Base-by-base conservation (phyloP, 1,139 yeast genomes). In the Maudiozyma humilis region DNA sequence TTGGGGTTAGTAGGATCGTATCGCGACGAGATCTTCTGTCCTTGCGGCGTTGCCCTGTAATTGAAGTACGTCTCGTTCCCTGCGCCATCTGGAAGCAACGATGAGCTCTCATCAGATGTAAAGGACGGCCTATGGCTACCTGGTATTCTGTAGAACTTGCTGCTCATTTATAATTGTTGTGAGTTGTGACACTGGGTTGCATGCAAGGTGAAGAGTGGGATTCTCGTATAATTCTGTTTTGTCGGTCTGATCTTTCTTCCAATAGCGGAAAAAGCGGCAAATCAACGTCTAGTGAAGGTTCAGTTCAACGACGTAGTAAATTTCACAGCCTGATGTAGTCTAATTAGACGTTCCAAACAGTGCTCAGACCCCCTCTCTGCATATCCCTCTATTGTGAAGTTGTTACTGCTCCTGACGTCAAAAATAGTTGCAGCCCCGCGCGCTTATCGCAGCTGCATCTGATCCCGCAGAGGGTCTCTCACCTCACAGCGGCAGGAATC, bases 1-100 rank as follows among this genome's bases (percentile, higher is more conserved):
- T 61, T 55, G 3, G 66, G 65, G 39, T 63, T 62, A 18, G 53
- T 54, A 7, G 59, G 56, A 45, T 63, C 67, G 48, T 55, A 52
- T 45, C 47, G 59, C 4, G 65, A 60, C 2, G 65, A 62, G 4
- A 48, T 42, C 40, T 54, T 60, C 34, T 53, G 51, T 14, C 48
- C 47, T 16, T 44, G 40, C 10, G 60, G 57, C 4, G 63, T 56
- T 2, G 61, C 58, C 30, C 55, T 49, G 44, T 61, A 59, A 36
- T 45, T 55, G 43, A 56, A 61, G 38, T 60, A 61, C 6, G 57
- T 55, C 23, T 47, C 41, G 41, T 53, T 51, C 17, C 47, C 42
- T 16, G 47, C 47, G 27, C 46, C 46, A 17, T 44, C 40, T 6
- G 51, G 41, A 19, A 61, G 44, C 29, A 64, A 45, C 3, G 63